Conservation (phyloP, 108 stramenopile species). For the Asterionellopsis glacialis region DNA sequence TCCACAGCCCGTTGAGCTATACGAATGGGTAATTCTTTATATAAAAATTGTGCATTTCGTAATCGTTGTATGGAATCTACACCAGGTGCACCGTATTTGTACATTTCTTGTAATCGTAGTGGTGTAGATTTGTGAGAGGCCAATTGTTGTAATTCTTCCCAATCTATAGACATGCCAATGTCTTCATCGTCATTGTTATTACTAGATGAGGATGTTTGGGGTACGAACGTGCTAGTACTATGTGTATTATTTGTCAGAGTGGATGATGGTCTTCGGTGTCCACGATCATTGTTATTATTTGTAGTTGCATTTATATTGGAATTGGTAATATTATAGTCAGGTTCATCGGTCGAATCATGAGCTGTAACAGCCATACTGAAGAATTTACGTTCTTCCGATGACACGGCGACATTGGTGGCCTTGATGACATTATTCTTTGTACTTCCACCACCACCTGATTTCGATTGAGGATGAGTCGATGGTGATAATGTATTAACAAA, state of each 20-base stretch:
- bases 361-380: not conserved
- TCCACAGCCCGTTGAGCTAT: conserved; percentile 89
- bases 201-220: too few species aligned
- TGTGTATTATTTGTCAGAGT: too few species aligned
- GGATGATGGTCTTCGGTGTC: too few species aligned
- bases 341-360: too few species aligned
- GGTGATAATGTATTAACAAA: too few species aligned
- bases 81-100: conserved; percentile 67
- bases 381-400: not conserved
- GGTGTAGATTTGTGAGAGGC: conserved; percentile 78
- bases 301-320: too few species aligned
- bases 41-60: conserved; percentile 86
- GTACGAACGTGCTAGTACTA: too few species aligned
- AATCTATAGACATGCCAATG: conserved; percentile 11
- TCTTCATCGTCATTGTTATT: too few species aligned
- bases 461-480: too few species aligned
- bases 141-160: conserved; percentile 61
- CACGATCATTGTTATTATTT: too few species aligned
- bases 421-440: not conserved
- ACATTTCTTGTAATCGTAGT: conserved; percentile 77
- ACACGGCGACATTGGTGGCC: not conserved
- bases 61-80: conserved; percentile 47
- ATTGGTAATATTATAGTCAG: too few species aligned
- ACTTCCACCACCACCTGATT: not conserved
- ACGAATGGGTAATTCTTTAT: conserved; percentile 85